These are phyloP conservation scores for Chaetomium tenue DNA, from an alignment of 495 filamentous ascomycete species.

Conservation along the genomic window DNA sequence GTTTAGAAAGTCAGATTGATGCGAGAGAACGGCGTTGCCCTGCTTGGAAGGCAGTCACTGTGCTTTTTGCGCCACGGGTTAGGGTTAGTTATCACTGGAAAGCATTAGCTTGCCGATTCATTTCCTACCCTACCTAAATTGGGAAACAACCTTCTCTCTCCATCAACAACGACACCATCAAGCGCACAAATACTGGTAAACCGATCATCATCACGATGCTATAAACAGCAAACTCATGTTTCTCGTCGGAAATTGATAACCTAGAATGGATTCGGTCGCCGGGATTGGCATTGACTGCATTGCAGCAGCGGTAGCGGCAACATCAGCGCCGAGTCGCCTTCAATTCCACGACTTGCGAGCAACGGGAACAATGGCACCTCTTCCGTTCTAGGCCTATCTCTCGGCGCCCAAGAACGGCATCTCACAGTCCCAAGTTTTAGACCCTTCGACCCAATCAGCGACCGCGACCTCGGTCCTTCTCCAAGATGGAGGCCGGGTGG, in stretches of 20 bases:
- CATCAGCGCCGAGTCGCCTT: not conserved
- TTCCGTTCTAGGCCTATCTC: slow-evolving; percentile 13
- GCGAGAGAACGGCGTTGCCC: not conserved
- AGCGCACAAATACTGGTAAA: not conserved
- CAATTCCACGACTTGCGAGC: slow-evolving; percentile 11
- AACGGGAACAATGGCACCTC: slow-evolving; percentile 5
- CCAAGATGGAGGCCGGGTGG: slow-evolving; percentile 35
- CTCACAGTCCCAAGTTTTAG: slow-evolving; percentile 26
- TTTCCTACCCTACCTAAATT: not conserved
- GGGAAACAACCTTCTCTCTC: not conserved
- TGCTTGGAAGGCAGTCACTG: no score
- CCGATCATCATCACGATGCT: slow-evolving; percentile 1
- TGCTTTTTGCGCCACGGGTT: not conserved
- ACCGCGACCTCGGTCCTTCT: slow-evolving; percentile 26
- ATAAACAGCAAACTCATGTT: not conserved
- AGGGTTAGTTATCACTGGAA: not conserved
- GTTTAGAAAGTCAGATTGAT: not conserved
- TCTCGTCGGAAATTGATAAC: slow-evolving; percentile 13
- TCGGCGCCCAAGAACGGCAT: slow-evolving; percentile 23
- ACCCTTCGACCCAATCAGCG: slow-evolving; percentile 31
- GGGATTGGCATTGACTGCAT: not conserved
- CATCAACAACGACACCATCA: not conserved
- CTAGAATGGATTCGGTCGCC: slow-evolving; percentile 2
- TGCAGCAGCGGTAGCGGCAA: slow-evolving; percentile 12
- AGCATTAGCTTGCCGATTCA: no score